These are phyloP conservation scores for Hyparrhenia diplandra DNA, from an alignment of 176 grass and related monocot species.

Conservation along the genomic window DNA sequence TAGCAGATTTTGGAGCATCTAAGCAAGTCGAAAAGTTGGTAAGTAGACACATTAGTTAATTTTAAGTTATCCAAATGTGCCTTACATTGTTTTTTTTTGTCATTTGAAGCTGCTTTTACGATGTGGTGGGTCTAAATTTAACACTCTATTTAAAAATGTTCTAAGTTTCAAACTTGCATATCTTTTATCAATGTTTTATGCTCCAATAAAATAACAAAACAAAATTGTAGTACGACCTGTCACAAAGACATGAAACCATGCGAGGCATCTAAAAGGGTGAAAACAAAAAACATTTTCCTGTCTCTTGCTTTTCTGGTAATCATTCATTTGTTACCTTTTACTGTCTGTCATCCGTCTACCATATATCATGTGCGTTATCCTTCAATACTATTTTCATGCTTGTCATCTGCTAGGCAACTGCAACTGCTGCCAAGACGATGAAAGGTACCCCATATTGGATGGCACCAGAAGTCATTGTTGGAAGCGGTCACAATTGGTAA, in stretches of 20 bases:
- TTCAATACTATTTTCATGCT: neutral
- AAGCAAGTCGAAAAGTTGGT: slow-evolving; percentile 97
- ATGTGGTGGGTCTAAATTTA: neutral
- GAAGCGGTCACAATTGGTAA: slow-evolving; percentile 83
- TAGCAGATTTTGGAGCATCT: slow-evolving; percentile 94
- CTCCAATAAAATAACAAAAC: neutral
- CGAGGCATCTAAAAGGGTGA: neutral
- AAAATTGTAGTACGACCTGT: neutral
- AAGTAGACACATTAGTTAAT: neutral
- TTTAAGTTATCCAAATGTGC: neutral
- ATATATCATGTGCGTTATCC: neutral
- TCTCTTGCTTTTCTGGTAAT: neutral
- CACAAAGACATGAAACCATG: neutral
- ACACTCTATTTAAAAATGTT: neutral
- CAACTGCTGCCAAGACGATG: slow-evolving; percentile 79
- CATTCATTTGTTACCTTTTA: neutral
- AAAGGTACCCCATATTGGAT: slow-evolving; percentile 93
- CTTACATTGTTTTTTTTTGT: neutral
- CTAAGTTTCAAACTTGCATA: neutral
- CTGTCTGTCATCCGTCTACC: neutral
- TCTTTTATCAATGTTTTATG: neutral
- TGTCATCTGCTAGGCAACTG: slow-evolving; percentile 57
- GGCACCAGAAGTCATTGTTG: slow-evolving; percentile 96
- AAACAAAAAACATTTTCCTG: neutral
- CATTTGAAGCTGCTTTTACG: neutral